Percentiles rank a stretch among this genome's conserved stretches.
phyloP scores from a whole-genome alignment of 345 rosid species.

The Gossypium mustelinum region DNA sequence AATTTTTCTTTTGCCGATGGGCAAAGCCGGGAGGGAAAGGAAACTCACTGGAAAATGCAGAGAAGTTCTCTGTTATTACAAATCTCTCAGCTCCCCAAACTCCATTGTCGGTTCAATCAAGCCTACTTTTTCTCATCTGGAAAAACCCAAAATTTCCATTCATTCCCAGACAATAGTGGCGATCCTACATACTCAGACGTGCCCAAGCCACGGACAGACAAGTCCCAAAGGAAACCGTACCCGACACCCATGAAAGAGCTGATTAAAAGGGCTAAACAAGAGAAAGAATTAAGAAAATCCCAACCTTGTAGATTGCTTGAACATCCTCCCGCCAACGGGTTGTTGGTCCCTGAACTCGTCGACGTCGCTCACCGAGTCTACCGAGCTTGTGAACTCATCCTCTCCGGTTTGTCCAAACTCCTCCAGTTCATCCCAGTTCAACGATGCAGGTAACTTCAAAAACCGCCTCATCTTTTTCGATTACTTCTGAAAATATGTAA shows the following conservation, averaged over 20 bases:
- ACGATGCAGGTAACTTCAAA: conserved; percentile 53
- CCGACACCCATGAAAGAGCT: conserved; percentile 68
- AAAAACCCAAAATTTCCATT: conserved; percentile 8
- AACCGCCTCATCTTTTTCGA: neutral
- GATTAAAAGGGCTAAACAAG: conserved; percentile 63
- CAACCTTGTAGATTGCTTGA: conserved; percentile 70
- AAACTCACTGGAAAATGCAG: conserved; percentile 30
- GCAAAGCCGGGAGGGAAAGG: no score
- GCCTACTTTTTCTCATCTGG: conserved; percentile 19
- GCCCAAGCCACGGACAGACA: conserved; percentile 63
- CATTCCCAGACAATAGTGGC: conserved; percentile 11
- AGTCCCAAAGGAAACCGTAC: conserved; percentile 79
- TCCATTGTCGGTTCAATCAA: conserved; percentile 22
- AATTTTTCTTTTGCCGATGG: no score
- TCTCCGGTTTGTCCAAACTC: conserved; percentile 54
- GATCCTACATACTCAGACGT: conserved; percentile 55
- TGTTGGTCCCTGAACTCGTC: conserved; percentile 68
- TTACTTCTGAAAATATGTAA: neutral
- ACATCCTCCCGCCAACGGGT: conserved; percentile 72
- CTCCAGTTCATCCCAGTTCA: conserved; percentile 44
- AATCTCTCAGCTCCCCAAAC: conserved; percentile 16
- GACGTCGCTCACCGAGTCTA: conserved; percentile 59
- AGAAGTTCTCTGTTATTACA: conserved; percentile 18
- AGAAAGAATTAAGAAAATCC: conserved; percentile 54
- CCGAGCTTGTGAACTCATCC: conserved; percentile 43